These are phyloP conservation scores for Neurospora sp. DNA, from an alignment of 495 filamentous ascomycete genomes.

Conservation along the genomic window DNA sequence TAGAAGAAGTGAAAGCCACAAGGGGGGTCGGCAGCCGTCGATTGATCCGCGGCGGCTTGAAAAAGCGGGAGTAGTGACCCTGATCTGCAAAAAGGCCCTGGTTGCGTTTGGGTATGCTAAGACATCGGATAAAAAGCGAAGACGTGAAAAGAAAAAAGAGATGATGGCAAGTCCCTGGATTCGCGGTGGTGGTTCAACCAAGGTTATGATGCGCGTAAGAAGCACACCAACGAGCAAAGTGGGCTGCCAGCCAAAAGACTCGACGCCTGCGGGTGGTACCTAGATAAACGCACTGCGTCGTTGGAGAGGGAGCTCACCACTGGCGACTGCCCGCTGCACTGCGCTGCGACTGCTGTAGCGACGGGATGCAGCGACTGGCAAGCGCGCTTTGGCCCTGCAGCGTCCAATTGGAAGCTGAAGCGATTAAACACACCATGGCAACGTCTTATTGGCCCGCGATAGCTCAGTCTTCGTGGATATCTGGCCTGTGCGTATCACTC, in stretches of 20 bases:
- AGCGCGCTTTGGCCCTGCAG: neutral
- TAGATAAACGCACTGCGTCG: neutral
- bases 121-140: neutral
- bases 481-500: neutral
- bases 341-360: neutral
- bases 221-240: neutral
- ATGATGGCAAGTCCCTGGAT: neutral
- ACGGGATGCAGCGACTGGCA: neutral
- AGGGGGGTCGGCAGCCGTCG: neutral
- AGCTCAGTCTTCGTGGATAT: neutral
- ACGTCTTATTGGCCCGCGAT: neutral
- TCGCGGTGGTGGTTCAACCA: neutral
- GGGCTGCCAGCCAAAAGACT: neutral
- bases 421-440: neutral
- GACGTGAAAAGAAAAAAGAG: neutral
- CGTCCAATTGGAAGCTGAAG: neutral
- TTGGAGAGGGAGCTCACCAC: neutral
- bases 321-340: neutral
- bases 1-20: neutral
- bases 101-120: neutral
- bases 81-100: neutral
- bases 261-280: neutral
- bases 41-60: neutral
- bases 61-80: neutral
- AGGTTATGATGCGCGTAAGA: neutral